Base-by-base conservation (phyloP, 2,329 filamentous ascomycete genomes). In the Daldinia eschscholtzii region DNA sequence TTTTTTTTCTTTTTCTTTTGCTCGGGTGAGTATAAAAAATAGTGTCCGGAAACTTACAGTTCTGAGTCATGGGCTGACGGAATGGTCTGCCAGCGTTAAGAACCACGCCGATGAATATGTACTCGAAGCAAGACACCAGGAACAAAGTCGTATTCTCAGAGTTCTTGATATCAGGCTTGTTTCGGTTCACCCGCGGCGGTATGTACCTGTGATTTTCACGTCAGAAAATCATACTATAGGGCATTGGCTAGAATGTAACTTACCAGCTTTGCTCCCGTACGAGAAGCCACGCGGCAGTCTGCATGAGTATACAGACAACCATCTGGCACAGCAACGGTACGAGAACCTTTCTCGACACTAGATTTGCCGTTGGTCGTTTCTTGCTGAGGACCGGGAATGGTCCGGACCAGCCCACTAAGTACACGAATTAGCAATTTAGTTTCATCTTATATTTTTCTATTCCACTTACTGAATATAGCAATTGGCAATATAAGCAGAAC, bases 101-200 rank as follows among this genome's bases (percentile, higher is more conserved):
- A 0, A 98, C 92, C 42, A 98, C 86, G 3, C 93, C 96, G 0
- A 93, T 92, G 23, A 98, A 85, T 41, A 97, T 97, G 79, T 99
- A 99, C 79, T 98, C 94, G 76, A 94, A 98, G 79, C 94, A 98
- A 1, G 92, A 97, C 4, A 94, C 85, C 33, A 98, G 82, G 83
- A 99, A 99, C 1, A 99, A 83, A 0, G 92, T 90, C 0, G 95
- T 97, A 76, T 99, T 98, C 76, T 98, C 92, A 9, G 93, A 97
- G 80, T 98, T 98, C 75, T 91, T 87, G 60, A 94, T 91, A 77
- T 96, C 97, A 26, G 92, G 91, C 76, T 96, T 91, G 33, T 97
- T 87, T 28, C 87, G 88, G 76, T 94, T 88, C 28, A 97, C 79
- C 63, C 90, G 85, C 0, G 96, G 96, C 15, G 94, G 93, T 59